Percentiles rank a stretch among this genome's conserved stretches.
phyloP scores from a whole-genome alignment of 352 stramenopile species.

The Phytophthora pini region DNA sequence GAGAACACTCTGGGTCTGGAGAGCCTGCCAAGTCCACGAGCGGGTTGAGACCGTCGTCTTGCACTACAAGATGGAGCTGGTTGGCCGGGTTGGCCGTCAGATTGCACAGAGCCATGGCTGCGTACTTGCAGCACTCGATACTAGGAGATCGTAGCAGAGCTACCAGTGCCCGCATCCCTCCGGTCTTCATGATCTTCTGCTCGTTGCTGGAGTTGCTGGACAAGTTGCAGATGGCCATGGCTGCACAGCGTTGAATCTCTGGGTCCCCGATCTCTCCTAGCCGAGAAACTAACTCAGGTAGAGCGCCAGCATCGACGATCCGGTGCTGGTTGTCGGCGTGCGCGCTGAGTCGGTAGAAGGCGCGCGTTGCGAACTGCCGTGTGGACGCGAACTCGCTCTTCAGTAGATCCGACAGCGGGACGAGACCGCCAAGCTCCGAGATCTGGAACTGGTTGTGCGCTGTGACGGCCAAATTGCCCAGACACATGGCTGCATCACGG shows the following conservation, averaged over 20 bases:
- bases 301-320: constrained; percentile 85
- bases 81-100: constrained; percentile 92
- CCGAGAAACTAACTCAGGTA: constrained; percentile 77
- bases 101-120: constrained; percentile 96
- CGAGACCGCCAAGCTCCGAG: constrained; percentile 85
- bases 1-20: constrained; percentile 76
- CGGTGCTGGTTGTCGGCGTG: constrained; percentile 87
- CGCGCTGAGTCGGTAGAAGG: constrained; percentile 91
- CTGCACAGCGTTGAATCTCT: constrained; percentile 79
- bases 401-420: constrained; percentile 83
- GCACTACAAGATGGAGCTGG: constrained; percentile 89
- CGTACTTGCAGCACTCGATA: constrained; percentile 82
- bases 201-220: constrained; percentile 76
- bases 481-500: constrained; percentile 91
- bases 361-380: constrained; percentile 83
- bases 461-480: constrained; percentile 95
- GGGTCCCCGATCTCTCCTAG: constrained; percentile 45
- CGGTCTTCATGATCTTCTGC: constrained; percentile 81
- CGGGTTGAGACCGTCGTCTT: constrained; percentile 72
- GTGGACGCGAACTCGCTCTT: constrained; percentile 69
- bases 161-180: constrained; percentile 72
- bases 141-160: constrained; percentile 52
- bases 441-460: constrained; percentile 92
- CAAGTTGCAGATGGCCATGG: constrained; percentile 91
- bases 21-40: constrained; percentile 84